Conservation (phyloP, 805 yeast genomes). For the Schizosaccharomyces japonicus region DNA sequence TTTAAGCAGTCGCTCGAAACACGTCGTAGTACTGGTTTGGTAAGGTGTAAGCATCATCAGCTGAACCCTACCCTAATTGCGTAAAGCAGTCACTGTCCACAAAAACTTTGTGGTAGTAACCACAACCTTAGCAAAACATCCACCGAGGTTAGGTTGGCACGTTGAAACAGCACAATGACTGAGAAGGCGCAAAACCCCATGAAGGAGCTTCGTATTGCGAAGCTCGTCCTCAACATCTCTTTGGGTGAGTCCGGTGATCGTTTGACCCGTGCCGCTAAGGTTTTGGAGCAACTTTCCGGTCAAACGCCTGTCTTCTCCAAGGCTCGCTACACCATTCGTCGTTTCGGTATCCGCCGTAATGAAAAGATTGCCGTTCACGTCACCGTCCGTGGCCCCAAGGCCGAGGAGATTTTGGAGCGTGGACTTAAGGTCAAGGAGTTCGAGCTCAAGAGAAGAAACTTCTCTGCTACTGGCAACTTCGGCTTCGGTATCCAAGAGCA, state of each 20-base stretch:
- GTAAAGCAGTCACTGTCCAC: not conserved
- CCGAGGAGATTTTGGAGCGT: slow-evolving; percentile 98
- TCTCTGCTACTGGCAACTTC: slow-evolving; percentile 97
- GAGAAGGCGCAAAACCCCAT: slow-evolving; percentile 42
- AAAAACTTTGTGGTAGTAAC: slow-evolving; percentile 9
- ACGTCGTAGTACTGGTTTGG: too few species aligned
- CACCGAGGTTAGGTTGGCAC: not conserved
- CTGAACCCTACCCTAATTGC: not conserved
- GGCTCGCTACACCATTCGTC: slow-evolving; percentile 99
- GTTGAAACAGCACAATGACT: slow-evolving; percentile 1
- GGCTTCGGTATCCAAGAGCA: slow-evolving; percentile 99
- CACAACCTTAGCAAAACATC: not conserved
- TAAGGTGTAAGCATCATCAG: not conserved
- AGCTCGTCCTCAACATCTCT: slow-evolving; percentile 97
- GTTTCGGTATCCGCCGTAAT: slow-evolving; percentile 99
- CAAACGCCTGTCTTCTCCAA: slow-evolving; percentile 99
- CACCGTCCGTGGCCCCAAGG: slow-evolving; percentile 98
- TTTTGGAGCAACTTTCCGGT: slow-evolving; percentile 98
- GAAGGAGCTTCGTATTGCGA: slow-evolving; percentile 98
- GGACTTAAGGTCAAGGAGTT: slow-evolving; percentile 99
- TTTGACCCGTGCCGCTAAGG: slow-evolving; percentile 99
- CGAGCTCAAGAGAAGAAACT: slow-evolving; percentile 83
- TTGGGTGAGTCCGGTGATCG: slow-evolving; percentile 99
- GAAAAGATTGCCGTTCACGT: slow-evolving; percentile 99
- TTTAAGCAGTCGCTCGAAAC: too few species aligned